Conservation (phyloP, 768 basidiomycete genomes). For the Rhodosporidiobolus odoratus region DNA sequence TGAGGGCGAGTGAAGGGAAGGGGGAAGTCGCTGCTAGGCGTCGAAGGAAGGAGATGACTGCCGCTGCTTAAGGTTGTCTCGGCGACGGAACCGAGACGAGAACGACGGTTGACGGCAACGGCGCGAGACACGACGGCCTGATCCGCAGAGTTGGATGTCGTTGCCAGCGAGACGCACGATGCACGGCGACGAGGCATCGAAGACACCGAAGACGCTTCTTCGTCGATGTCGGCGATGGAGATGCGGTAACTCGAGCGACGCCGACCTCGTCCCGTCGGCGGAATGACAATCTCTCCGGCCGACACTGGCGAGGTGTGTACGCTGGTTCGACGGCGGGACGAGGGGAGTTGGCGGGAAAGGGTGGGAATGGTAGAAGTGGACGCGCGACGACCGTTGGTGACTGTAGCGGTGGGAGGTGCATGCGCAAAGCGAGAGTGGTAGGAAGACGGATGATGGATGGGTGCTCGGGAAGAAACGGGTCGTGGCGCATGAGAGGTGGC, state of each 20-base stretch:
- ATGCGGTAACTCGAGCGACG: not conserved
- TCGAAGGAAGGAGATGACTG: not conserved
- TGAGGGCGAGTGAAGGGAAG: not conserved
- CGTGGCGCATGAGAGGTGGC: not conserved
- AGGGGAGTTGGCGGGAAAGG: not conserved
- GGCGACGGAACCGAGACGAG: not conserved
- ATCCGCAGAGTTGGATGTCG: not conserved
- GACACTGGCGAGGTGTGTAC: not conserved
- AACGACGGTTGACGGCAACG: not conserved
- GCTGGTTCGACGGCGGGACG: slow-evolving; percentile 2
- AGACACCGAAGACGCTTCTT: not conserved
- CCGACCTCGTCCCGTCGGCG: not conserved
- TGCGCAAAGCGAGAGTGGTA: slow-evolving; percentile 6
- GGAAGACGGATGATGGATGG: slow-evolving; percentile 4
- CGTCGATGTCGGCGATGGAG: not conserved
- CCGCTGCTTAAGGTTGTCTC: not conserved
- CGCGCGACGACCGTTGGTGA: not conserved
- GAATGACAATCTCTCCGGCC: not conserved
- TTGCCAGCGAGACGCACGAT: not conserved
- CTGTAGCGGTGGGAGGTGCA: not conserved
- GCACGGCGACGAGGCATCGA: not conserved
- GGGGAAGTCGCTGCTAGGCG: slow-evolving; percentile 1
- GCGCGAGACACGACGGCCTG: not conserved
- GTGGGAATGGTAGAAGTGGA: not conserved
- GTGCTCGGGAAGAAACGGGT: not conserved